These are phyloP conservation scores for Aphanomyces astaci DNA, from an alignment of 352 stramenopile species.

Conservation along the genomic window DNA sequence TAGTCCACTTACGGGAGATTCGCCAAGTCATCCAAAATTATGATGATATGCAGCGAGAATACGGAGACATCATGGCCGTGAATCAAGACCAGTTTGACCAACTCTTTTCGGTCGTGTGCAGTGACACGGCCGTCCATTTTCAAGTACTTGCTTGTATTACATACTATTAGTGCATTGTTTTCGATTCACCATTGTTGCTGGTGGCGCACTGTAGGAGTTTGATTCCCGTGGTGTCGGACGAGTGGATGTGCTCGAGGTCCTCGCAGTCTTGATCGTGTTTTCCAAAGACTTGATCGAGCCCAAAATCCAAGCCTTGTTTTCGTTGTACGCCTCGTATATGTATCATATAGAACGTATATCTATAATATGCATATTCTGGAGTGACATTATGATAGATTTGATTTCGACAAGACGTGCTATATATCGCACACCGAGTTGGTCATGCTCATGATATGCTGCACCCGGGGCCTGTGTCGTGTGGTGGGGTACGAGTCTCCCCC, in stretches of 20 bases:
- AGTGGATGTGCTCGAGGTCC: slow-evolving; percentile 68
- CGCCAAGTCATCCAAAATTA: slow-evolving; percentile 50
- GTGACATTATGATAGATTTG: slow-evolving; percentile 56
- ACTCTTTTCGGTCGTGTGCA: slow-evolving; percentile 67
- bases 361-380: too few relatives aligned
- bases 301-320: slow-evolving; percentile 64
- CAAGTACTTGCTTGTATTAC: too few relatives aligned
- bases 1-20: slow-evolving; percentile 40
- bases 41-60: slow-evolving; percentile 43
- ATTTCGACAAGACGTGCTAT: slow-evolving; percentile 65
- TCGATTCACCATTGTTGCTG: slow-evolving; percentile 30
- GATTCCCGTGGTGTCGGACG: slow-evolving; percentile 18
- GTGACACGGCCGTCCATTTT: slow-evolving; percentile 60
- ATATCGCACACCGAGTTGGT: slow-evolving; percentile 61
- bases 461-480: slow-evolving; percentile 61
- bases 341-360: too few relatives aligned
- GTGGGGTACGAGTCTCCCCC: slow-evolving; percentile 28
- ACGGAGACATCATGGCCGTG: slow-evolving; percentile 72
- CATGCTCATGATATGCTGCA: slow-evolving; percentile 62
- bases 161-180: too few relatives aligned
- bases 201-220: slow-evolving; percentile 2
- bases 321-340: too few relatives aligned
- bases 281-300: slow-evolving; percentile 51
- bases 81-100: slow-evolving; percentile 66
- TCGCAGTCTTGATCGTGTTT: slow-evolving; percentile 68